Conservation (phyloP, 352 stramenopile species). For the Thraustotheca clavata region DNA sequence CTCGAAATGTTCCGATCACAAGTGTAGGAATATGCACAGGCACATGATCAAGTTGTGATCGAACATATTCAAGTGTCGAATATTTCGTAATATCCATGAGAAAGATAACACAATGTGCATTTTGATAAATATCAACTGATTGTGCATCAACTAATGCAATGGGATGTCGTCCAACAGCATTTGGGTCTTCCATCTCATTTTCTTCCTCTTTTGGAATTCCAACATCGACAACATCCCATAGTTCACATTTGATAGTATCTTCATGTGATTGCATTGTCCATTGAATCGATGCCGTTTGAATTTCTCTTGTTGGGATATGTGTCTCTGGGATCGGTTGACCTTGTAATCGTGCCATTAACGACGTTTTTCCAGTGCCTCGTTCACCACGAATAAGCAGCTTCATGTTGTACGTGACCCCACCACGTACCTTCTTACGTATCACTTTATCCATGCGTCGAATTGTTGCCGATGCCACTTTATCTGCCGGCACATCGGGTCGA, state of each 20-base stretch:
- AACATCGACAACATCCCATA: constrained; percentile 88
- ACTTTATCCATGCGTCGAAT: constrained; percentile 79
- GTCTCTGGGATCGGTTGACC: constrained; percentile 56
- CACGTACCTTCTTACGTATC: constrained; percentile 70
- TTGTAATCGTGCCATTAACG: constrained; percentile 77
- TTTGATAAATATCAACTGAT: constrained; percentile 85
- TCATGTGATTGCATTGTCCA: constrained; percentile 66
- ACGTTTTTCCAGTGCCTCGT: constrained; percentile 82
- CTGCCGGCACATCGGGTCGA: constrained; percentile 22
- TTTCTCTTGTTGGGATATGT: constrained; percentile 73
- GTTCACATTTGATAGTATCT: constrained; percentile 85
- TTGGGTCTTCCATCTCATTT: not conserved
- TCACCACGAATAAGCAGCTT: constrained; percentile 83
- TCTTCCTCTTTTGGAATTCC: constrained; percentile 36
- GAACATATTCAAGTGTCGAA: constrained; percentile 78
- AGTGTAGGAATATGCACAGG: constrained; percentile 69
- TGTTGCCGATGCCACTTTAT: constrained; percentile 25
- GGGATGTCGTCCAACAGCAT: constrained; percentile 25
- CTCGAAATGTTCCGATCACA: constrained; percentile 73
- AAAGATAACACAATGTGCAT: constrained; percentile 83
- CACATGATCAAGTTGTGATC: constrained; percentile 55
- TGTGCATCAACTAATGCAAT: constrained; percentile 72
- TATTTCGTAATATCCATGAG: constrained; percentile 77
- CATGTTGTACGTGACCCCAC: constrained; percentile 87
- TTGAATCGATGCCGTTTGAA: constrained; percentile 83